Evolutionary conservation across 2,329 filamentous ascomycete genomes (phyloP), one percentile per base, ranked within the genome.

Genomic region (Ascosphaera apis): DNA sequence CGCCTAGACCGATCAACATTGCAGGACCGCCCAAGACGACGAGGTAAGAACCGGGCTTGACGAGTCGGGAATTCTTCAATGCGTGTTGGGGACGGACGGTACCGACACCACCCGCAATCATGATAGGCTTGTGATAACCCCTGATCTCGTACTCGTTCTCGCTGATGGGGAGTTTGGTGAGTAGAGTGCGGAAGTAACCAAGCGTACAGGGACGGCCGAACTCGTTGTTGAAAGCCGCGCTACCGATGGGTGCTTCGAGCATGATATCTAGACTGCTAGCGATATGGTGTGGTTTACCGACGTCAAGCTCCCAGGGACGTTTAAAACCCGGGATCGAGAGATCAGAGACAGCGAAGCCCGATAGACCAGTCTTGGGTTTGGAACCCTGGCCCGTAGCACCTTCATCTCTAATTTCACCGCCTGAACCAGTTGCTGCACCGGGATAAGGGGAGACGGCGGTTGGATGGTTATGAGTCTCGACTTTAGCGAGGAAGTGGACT

Each of bases 51-150:
- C 83, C 86, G 36, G 83, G 69, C 36, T 75, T 74, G 13, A 98
- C 88, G 42, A 80, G 65, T 9, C 69, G 65, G 6, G 76, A 70
- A 42, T 79, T 69, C 59, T 98, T 98, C 40, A 93, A 65, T 2
- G 88, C 86, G 50, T 92, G 80, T 47, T 86, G 75, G 11, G 88
- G 86, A 39, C 88, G 65, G 19, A 95, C 86, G 4, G 80, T 92
- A 34, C 88, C 88, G 25, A 95, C 72, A 51, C 88, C 88, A 50
- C 88, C 88, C 42, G 88, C 88, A 58, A 98, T 82, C 81, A 93
- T 91, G 54, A 92, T 93, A 7, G 88, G 88, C 61, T 98, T 98
- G 58, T 95, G 88, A 53, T 91, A 98, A 16, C 88, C 88, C 45
- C 86, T 69, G 49, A 81, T 68, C 45, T 91, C 82, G 15, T 65